Percentiles rank a stretch among this genome's conserved stretches.
Conservation (phyloP, 1,284 basidiomycete species). For the Lignosus rhinocerotis region DNA sequence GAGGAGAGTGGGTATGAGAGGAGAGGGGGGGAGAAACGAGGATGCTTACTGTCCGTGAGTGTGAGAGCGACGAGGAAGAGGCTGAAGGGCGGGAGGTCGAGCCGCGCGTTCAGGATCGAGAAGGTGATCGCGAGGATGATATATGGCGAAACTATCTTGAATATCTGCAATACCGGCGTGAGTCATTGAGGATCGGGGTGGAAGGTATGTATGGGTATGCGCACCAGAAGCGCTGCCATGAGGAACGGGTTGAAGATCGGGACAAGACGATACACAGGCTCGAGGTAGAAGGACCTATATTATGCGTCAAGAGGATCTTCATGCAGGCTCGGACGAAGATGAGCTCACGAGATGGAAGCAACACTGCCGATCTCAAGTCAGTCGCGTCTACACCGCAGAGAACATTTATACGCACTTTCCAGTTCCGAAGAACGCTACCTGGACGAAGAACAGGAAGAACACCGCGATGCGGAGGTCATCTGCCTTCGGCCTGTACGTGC, state of each 20-base stretch:
- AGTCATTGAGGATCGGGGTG: neutral
- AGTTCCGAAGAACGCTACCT: slow-evolving; percentile 87
- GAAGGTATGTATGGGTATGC: slow-evolving; percentile 18
- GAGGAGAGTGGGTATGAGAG: too few relatives aligned
- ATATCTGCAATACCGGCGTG: slow-evolving; percentile 49
- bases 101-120: slow-evolving; percentile 63
- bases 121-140: slow-evolving; percentile 72
- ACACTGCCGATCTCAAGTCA: slow-evolving; percentile 49
- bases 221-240: slow-evolving; percentile 74
- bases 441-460: slow-evolving; percentile 87
- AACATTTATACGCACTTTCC: slow-evolving; percentile 65
- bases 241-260: slow-evolving; percentile 87
- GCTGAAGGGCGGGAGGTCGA: slow-evolving; percentile 74
- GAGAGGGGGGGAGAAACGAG: slow-evolving; percentile 6
- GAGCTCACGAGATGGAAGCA: slow-evolving; percentile 80
- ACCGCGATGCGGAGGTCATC: slow-evolving; percentile 77
- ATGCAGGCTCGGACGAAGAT: neutral
- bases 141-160: slow-evolving; percentile 84
- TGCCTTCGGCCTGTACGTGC: slow-evolving; percentile 48
- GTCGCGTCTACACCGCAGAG: too few relatives aligned
- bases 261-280: slow-evolving; percentile 86
- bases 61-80: slow-evolving; percentile 75
- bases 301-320: neutral
- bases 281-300: slow-evolving; percentile 81
- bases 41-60: slow-evolving; percentile 67